These are phyloP conservation scores for Aschersonia sp. DNA, from an alignment of 2,329 filamentous ascomycete species.

Conservation along the genomic window DNA sequence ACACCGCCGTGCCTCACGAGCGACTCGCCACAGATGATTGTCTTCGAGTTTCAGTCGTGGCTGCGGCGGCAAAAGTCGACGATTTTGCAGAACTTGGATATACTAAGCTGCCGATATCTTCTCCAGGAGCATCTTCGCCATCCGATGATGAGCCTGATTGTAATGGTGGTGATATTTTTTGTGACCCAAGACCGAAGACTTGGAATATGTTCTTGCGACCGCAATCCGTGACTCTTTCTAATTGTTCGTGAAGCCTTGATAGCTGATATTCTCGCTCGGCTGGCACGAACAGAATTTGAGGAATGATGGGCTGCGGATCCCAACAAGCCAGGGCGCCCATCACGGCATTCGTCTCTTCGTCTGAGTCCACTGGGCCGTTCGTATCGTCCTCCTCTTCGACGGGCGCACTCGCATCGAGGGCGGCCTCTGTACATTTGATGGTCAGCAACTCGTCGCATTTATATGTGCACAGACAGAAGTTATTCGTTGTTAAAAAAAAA, in stretches of 20 bases:
- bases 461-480: neutral
- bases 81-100: slow-evolving; percentile 24
- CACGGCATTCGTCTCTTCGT: slow-evolving; percentile 83
- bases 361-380: slow-evolving; percentile 75
- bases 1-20: no score
- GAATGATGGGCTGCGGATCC: slow-evolving; percentile 63
- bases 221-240: slow-evolving; percentile 52
- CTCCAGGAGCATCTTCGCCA: slow-evolving; percentile 42
- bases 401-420: slow-evolving; percentile 86
- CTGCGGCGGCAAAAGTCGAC: slow-evolving; percentile 29
- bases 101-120: slow-evolving; percentile 31
- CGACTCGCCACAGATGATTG: slow-evolving; percentile 11
- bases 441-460: neutral
- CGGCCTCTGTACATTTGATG: slow-evolving; percentile 50
- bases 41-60: slow-evolving; percentile 20
- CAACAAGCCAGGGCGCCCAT: slow-evolving; percentile 69
- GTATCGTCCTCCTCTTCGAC: slow-evolving; percentile 74
- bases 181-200: slow-evolving; percentile 40
- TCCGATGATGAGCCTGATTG: slow-evolving; percentile 30
- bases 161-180: slow-evolving; percentile 25
- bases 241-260: slow-evolving; percentile 48
- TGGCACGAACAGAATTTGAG: slow-evolving; percentile 46
- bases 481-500: no score
- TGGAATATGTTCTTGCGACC: slow-evolving; percentile 52
- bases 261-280: slow-evolving; percentile 51